A percentile compares a stretch with the other conserved stretches of the same genome.
These are phyloP conservation scores for Podospora appendiculata DNA, from an alignment of 495 filamentous ascomycete genomes.

Conservation along the genomic window DNA sequence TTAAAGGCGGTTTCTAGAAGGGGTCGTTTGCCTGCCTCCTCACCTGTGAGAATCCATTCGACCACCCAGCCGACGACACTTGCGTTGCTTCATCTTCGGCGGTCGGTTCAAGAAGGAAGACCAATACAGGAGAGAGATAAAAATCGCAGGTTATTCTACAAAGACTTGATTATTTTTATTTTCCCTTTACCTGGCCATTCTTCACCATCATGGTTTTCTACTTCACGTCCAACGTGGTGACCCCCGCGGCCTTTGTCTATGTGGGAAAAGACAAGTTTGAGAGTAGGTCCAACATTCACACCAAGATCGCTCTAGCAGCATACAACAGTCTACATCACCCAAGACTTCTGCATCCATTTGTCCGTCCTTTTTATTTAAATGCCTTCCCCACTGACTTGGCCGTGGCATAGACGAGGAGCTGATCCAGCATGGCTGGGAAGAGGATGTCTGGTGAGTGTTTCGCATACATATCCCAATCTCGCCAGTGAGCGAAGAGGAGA, in stretches of 20 bases:
- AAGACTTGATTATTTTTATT: neutral
- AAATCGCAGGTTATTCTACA: neutral
- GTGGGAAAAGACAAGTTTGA: conserved; percentile 99
- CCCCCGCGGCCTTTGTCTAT: conserved; percentile 77
- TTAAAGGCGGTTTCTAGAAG: too few relatives aligned
- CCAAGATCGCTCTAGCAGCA: too few relatives aligned
- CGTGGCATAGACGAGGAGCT: conserved; percentile 75
- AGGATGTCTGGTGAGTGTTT: conserved; percentile 78
- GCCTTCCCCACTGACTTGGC: neutral
- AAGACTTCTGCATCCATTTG: too few relatives aligned
- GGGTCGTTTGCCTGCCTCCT: too few relatives aligned
- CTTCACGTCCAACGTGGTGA: conserved; percentile 72
- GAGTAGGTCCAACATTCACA: conserved; percentile 51
- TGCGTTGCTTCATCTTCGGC: too few relatives aligned
- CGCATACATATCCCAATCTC: neutral
- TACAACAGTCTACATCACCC: too few relatives aligned
- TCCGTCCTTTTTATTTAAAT: neutral
- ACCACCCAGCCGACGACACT: too few relatives aligned
- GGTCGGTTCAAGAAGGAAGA: too few relatives aligned
- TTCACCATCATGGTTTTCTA: conserved; percentile 75
- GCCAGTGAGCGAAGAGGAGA: neutral
- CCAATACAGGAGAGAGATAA: too few relatives aligned
- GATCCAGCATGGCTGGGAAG: conserved; percentile 85
- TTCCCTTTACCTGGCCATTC: neutral
- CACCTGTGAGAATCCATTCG: too few relatives aligned